These are phyloP conservation scores for Limonium bicolor DNA, from an alignment of 148 eudicot genomes.

Conservation along the genomic window DNA sequence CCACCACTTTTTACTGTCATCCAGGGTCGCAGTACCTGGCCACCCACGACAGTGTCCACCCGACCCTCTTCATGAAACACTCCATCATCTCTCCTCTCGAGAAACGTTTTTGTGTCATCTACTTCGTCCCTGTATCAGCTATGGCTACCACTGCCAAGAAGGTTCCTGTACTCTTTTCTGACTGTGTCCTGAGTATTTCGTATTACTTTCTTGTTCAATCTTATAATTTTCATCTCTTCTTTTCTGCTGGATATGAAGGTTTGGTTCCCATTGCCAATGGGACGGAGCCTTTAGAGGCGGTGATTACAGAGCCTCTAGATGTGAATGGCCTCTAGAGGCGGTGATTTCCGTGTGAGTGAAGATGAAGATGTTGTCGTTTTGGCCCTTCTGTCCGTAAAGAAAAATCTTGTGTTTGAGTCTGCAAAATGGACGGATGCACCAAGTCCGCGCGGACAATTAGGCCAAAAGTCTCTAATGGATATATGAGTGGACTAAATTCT, in stretches of 20 bases:
- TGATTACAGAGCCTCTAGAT: too few species aligned
- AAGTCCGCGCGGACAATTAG: too few species aligned
- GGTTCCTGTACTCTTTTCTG: constrained; percentile 15
- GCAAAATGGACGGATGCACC: too few species aligned
- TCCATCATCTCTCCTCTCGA: constrained; percentile 7
- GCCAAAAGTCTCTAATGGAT: too few species aligned
- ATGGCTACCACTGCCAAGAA: constrained; percentile 57
- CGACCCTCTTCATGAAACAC: constrained; percentile 6
- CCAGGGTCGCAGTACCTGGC: constrained; percentile 3
- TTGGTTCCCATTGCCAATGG: constrained; percentile 93
- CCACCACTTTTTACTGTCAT: constrained; percentile 13
- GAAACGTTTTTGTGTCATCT: constrained; percentile 7
- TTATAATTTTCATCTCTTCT: background rate
- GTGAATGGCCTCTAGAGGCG: too few species aligned
- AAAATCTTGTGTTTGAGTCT: too few species aligned
- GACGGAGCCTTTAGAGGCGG: constrained; percentile 96
- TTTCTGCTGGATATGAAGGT: constrained; percentile 25
- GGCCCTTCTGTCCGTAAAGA: too few species aligned
- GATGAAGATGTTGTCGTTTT: too few species aligned
- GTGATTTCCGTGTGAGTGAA: too few species aligned
- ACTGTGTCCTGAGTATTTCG: background rate
- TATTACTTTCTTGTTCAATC: background rate
- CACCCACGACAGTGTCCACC: constrained; percentile 6
- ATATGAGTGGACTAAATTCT: too few species aligned
- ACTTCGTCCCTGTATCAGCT: constrained; percentile 15